phyloP scores from a whole-genome alignment of 2,329 filamentous ascomycete species.

The Botrytis deweyae region DNA sequence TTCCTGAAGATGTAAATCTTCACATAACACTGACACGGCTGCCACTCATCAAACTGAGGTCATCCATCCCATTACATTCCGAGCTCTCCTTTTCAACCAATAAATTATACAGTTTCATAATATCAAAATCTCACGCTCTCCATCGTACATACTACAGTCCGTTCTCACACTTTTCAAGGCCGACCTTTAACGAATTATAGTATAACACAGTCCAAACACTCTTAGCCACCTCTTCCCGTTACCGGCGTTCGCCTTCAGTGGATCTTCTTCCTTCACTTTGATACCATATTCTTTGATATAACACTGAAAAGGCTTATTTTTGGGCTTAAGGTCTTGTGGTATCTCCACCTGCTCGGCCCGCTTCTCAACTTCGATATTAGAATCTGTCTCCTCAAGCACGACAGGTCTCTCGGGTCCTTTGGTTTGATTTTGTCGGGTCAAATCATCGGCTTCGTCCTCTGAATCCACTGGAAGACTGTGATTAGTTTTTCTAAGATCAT shows the following conservation, averaged over 20 bases:
- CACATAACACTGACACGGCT: background rate
- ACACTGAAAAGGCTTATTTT: slow-evolving; percentile 64
- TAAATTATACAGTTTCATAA: background rate
- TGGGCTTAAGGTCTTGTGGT: slow-evolving; percentile 26
- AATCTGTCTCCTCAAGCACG: background rate
- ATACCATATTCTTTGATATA: slow-evolving; percentile 72
- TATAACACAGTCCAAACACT: slow-evolving; percentile 64
- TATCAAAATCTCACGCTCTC: background rate
- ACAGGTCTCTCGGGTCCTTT: background rate
- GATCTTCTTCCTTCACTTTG: slow-evolving; percentile 43
- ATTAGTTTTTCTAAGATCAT: background rate
- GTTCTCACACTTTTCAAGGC: background rate
- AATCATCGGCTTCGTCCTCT: background rate
- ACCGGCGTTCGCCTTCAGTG: slow-evolving; percentile 47
- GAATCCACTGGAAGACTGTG: background rate
- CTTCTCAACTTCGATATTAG: background rate
- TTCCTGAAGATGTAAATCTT: background rate
- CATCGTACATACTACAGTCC: background rate
- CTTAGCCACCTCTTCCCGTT: slow-evolving; percentile 56
- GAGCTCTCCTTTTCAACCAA: background rate
- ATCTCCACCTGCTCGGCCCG: background rate
- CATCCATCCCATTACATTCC: background rate
- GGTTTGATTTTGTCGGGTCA: background rate
- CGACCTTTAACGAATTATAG: slow-evolving; percentile 49
- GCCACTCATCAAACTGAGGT: background rate